Evolutionary conservation across 306 rosid species (phyloP).

Genomic region (Aeschynomene evenia): DNA sequence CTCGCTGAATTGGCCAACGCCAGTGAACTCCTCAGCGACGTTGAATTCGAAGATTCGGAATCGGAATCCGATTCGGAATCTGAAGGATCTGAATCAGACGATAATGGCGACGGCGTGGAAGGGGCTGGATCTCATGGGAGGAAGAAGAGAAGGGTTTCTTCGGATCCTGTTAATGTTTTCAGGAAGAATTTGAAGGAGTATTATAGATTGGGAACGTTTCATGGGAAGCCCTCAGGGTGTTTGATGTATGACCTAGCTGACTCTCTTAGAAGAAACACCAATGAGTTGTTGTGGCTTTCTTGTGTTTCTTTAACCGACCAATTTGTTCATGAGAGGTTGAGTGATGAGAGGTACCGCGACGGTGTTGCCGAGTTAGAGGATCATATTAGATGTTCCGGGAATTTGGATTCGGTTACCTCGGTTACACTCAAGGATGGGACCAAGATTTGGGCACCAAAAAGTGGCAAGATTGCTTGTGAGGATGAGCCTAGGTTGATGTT

Average conservation of each 20-base stretch:
- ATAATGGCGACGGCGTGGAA: slow-evolving; percentile 26
- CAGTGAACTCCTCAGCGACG: background rate
- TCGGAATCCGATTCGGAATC: background rate
- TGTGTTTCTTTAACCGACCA: slow-evolving; percentile 91
- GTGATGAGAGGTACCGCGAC: slow-evolving; percentile 85
- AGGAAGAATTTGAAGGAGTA: slow-evolving; percentile 65
- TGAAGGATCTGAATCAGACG: background rate
- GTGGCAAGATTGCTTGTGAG: slow-evolving; percentile 69
- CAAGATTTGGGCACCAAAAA: slow-evolving; percentile 68
- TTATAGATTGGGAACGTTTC: slow-evolving; percentile 82
- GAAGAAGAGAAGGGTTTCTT: slow-evolving; percentile 55
- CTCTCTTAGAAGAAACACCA: slow-evolving; percentile 76
- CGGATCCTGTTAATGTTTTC: slow-evolving; percentile 57
- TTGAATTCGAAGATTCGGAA: background rate
- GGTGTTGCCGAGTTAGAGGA: slow-evolving; percentile 97
- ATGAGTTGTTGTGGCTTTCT: slow-evolving; percentile 85
- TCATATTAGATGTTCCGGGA: slow-evolving; percentile 78
- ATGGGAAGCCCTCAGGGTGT: slow-evolving; percentile 94
- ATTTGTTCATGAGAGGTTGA: slow-evolving; percentile 82
- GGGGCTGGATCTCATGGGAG: slow-evolving; percentile 24
- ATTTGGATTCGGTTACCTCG: slow-evolving; percentile 68
- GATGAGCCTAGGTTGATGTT: slow-evolving; percentile 95
- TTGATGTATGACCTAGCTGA: slow-evolving; percentile 90
- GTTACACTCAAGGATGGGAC: slow-evolving; percentile 89
- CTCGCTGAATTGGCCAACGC: slow-evolving; percentile 65